Evolutionary conservation across 2,329 filamentous ascomycete genomes (phyloP).

Genomic region (Huntiella abstrusa): DNA sequence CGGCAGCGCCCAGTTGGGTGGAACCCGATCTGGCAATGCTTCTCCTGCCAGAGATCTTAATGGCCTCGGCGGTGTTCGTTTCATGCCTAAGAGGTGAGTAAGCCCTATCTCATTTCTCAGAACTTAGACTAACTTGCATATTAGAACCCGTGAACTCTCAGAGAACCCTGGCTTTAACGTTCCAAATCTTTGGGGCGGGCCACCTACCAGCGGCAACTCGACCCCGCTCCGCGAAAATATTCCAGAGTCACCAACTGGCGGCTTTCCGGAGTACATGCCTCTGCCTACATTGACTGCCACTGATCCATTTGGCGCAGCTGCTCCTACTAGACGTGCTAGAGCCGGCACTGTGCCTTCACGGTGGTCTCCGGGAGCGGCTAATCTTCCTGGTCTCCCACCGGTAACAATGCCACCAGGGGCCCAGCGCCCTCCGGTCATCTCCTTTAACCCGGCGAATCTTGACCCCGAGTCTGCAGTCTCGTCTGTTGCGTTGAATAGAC

Average conservation of each 20-base stretch:
- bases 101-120: background rate
- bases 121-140: background rate
- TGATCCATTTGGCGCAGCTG: conserved; percentile 27
- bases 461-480: conserved; percentile 39
- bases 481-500: conserved; percentile 48
- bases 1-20: conserved; percentile 37
- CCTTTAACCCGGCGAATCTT: conserved; percentile 54
- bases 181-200: conserved; percentile 74
- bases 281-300: conserved; percentile 35
- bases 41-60: conserved; percentile 87
- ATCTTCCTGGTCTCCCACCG: conserved; percentile 23
- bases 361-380: conserved; percentile 51
- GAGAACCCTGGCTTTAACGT: conserved; percentile 58
- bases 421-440: conserved; percentile 18
- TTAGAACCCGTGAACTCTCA: conserved; percentile 76
- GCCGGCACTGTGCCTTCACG: conserved; percentile 93
- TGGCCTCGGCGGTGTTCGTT: conserved; percentile 35
- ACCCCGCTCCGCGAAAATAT: conserved; percentile 94
- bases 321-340: conserved; percentile 56
- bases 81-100: conserved; percentile 82
- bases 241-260: conserved; percentile 88
- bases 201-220: conserved; percentile 88
- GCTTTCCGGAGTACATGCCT: conserved; percentile 65
- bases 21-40: conserved; percentile 64
- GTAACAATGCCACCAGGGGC: conserved; percentile 5